Percentiles rank a stretch among this genome's conserved stretches.
These are phyloP conservation scores for Venturia effusa DNA, from an alignment of 2,329 filamentous ascomycete species.

Conservation along the genomic window DNA sequence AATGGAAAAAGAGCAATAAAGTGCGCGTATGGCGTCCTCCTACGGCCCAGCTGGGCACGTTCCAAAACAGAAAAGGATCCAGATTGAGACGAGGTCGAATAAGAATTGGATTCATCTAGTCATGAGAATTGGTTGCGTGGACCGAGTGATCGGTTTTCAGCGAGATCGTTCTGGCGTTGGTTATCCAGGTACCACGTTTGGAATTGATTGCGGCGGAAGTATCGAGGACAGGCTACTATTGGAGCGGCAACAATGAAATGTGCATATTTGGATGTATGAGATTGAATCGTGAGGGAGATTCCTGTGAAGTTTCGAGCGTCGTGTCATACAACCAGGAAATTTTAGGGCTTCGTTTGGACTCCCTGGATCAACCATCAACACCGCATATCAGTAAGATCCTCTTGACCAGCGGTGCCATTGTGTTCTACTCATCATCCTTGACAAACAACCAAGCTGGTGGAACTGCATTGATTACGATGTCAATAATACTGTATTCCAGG, in stretches of 20 bases:
- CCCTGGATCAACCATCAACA: too few species aligned
- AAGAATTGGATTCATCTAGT: not conserved
- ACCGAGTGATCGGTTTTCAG: not conserved
- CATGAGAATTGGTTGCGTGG: not conserved
- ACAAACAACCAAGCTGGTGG: too few species aligned
- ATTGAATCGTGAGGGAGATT: too few species aligned
- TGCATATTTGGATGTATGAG: not conserved
- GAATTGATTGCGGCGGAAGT: not conserved
- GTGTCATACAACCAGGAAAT: too few species aligned
- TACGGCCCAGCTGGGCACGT: not conserved
- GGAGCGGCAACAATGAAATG: not conserved
- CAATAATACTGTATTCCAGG: too few species aligned
- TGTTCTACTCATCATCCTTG: too few species aligned
- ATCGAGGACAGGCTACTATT: not conserved
- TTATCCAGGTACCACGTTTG: not conserved
- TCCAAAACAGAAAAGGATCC: not conserved
- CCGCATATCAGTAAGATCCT: too few species aligned
- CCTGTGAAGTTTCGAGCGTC: too few species aligned
- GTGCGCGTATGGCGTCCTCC: not conserved
- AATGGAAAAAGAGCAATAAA: not conserved
- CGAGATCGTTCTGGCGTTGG: not conserved
- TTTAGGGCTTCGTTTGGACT: too few species aligned
- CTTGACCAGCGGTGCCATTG: too few species aligned
- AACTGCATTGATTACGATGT: too few species aligned
- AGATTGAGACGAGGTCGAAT: not conserved